Evolutionary conservation across 1,139 yeast species (phyloP), one percentile per base, ranked within the genome.

Genomic region (Arxiozyma slooffiae): DNA sequence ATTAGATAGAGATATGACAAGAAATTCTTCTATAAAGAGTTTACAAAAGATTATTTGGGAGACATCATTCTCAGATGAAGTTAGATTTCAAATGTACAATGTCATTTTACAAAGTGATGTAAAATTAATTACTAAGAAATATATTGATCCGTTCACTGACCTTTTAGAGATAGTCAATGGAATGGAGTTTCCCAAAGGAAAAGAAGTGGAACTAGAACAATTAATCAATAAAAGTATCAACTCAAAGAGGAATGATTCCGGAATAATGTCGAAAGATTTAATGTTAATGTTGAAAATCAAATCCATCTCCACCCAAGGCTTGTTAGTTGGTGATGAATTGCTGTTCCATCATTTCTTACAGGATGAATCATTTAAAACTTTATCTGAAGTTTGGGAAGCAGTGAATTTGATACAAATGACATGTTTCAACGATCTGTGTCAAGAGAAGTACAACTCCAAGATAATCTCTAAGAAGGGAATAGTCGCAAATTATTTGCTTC

Each of bases 21-120:
- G 74, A 38, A 61, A 63, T 44, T 66, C 73, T 7, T 72, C 74
- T 16, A 51, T 68, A 17, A 52, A 59, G 8, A 75, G 71, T 51
- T 58, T 75, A 54, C 69, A 67, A 52, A 74, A 70, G 55, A 59
- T 73, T 16, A 64, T 71, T 22, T 70, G 76, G 71, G 72, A 70
- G 50, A 68, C 75, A 1, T 48, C 61, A 6, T 62, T 73, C 14
- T 67, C 71, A 8, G 60, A 65, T 9, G 66, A 66, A n/a, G 54
- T 61, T 17, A 62, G 76, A 50, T 64, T 57, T 50, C 52, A 61
- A 22, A 53, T 71, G 16, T 72, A 70, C 61, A 58, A 62, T 22
- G 58, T 55, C 37, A 41, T 66, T 45, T 54, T 68, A 55, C 58
- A 63, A 49, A 62, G 64, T 50, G 58, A 58, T 42, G 55, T 53